Base-by-base conservation (phyloP, 164 flowering plant genomes). In the Pachysandra terminalis region DNA sequence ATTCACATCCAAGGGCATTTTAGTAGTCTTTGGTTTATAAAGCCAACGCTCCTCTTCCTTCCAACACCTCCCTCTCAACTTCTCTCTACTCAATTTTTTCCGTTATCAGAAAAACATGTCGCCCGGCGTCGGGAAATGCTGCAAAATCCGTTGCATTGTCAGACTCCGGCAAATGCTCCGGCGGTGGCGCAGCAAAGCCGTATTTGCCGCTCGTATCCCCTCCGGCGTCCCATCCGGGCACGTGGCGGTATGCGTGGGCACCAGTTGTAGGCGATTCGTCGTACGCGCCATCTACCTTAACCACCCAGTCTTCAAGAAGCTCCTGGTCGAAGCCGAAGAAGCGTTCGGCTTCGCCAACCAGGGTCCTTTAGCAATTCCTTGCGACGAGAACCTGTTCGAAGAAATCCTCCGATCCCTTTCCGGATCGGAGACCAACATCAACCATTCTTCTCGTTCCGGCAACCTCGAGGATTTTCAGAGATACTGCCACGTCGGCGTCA, bases 151-250 rank as follows among this genome's bases (percentile, higher is more conserved):
- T 19, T 72, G 68, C 75, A 80, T 84, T 45, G 83, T 80, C 15
- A 58, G 76, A 56, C 63, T 84, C 69, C 59, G 75, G 59, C 81
- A 76, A 45, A 56, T 80, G 71, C 77, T 77, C 21, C 63, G 71
- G 24, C 73, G 75, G 5, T 84, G 85, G 87, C 77, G 81, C 1
- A 75, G 53, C 26, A 75, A 71, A 65, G 74, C 83, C 0, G 69
- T 69, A 7, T 21, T 63, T 21, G 41, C 68, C 12, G 48, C 65
- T 1, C 59, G 59, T 13, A 37, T 19, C 59, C 87, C 87, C 69
- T 61, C 85, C 8, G 92, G 86, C 65, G 96, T 90, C 0, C 90
- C 91, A 0, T 69, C 83, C 0, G 96, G 93, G 19, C 91, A 90
- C 86, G 83, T 90, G 69, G 91, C 96, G n/a, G 69, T 90, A 40